Evolutionary conservation across 2,329 filamentous ascomycete species (phyloP), one percentile per base, ranked within the genome.

Genomic region (Cladobotryum mycophilum): DNA sequence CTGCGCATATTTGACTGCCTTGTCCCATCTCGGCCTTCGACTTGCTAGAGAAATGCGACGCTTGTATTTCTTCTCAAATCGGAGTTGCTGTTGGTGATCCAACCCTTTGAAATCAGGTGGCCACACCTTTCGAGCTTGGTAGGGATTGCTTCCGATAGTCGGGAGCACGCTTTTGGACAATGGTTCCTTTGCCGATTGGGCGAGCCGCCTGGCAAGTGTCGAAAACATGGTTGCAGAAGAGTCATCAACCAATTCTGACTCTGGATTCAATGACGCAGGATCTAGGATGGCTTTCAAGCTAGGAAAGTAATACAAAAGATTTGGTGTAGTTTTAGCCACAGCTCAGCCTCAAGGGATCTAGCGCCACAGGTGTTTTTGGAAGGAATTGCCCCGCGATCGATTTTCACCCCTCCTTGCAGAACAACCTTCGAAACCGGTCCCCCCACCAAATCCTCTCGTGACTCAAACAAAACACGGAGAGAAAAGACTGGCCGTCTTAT

Each of bases 61-160:
- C 69, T 89, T 86, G 70, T 86, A 91, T 63, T 86, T 84, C 66
- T 86, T 83, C 73, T 92, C 88, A 59, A 89, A 84, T 41, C 82
- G 78, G 64, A 91, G 86, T 67, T 91, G 84, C 62, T 90, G 82
- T 66, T 86, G 86, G 43, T 76, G 71, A 36, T 81, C 81, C 53
- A 92, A 77, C 63, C 81, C 79, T 55, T 76, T 71, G 67, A 92
- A 87, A 67, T 90, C 83, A 12, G 88, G 88, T 51, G 88, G 88
- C 88, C 88, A 92, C 56, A 81, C 72, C 64, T 85, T 87, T 68
- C 87, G 85, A 45, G 82, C 79, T 61, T 74, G 79, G 70, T 81
- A 84, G 5, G 78, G 78, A 62, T 81, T 83, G 53, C 67, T 75
- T 56, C 76, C 71, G 54, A 75, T 68, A 49, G 55, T 64, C 38